Conservation (phyloP, 306 rosid genomes). For the Coriaria nepalensis region DNA sequence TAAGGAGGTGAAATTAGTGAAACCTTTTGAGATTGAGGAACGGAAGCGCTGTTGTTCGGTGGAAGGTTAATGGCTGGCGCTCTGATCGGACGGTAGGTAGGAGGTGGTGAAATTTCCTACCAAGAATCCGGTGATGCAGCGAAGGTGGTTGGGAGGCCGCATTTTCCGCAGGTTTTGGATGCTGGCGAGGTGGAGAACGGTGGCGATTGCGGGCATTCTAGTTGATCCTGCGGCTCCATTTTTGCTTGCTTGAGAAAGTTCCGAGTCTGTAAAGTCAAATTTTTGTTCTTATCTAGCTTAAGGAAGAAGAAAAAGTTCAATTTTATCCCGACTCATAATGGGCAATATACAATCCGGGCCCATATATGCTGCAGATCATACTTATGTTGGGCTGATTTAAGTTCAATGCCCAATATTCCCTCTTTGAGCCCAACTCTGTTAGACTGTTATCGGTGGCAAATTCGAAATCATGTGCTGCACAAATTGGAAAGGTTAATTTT, state of each 20-base stretch:
- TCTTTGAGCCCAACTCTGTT: no score
- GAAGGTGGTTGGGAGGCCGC: conserved; percentile 60
- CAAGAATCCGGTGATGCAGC: conserved; percentile 34
- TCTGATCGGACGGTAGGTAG: conserved; percentile 69
- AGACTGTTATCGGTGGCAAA: no score
- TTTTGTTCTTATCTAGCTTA: no score
- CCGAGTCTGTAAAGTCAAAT: no score
- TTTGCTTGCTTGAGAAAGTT: no score
- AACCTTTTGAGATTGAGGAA: conserved; percentile 63
- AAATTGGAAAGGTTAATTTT: no score
- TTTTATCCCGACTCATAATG: no score
- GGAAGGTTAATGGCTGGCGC: conserved; percentile 77
- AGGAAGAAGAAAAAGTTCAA: background rate
- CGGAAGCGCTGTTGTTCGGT: conserved; percentile 51
- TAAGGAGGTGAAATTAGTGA: conserved; percentile 35
- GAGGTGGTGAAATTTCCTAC: conserved; percentile 67
- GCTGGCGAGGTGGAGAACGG: conserved; percentile 6
- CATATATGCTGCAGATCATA: background rate
- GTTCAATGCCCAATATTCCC: no score
- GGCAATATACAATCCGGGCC: background rate
- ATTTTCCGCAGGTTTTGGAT: conserved; percentile 51
- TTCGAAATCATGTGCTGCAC: no score
- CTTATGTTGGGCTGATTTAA: no score
- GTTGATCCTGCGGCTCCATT: conserved; percentile 19
- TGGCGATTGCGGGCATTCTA: conserved; percentile 9